A percentile compares a stretch with the other conserved stretches of the same genome.
Evolutionary conservation across 2,329 filamentous ascomycete species (phyloP).

Genomic region (Neonectria faginata): DNA sequence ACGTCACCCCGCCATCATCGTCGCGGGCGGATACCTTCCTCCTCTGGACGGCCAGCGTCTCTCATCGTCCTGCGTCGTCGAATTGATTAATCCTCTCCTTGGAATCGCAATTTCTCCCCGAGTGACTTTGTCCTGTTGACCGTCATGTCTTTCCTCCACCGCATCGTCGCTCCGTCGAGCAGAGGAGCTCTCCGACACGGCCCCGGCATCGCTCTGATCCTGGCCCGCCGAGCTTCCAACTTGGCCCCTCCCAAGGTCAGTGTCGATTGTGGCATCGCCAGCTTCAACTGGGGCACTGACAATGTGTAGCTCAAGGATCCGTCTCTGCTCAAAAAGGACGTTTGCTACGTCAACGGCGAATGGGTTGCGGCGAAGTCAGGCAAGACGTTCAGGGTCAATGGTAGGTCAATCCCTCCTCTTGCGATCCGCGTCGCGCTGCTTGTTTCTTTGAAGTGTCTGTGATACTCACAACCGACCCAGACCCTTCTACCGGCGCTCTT

Average conservation of each 20-base stretch:
- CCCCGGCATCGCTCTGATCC: constrained; percentile 41
- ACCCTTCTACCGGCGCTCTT: constrained; percentile 83
- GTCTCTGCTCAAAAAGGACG: constrained; percentile 85
- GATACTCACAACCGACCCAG: constrained; percentile 53
- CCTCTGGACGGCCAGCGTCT: constrained; percentile 9
- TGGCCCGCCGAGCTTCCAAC: constrained; percentile 58
- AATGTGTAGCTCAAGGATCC: constrained; percentile 75
- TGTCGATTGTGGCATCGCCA: not conserved
- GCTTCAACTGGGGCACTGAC: not conserved
- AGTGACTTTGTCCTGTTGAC: constrained; percentile 1
- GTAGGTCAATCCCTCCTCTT: constrained; percentile 53
- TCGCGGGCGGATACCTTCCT: constrained; percentile 20
- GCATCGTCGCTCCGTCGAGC: constrained; percentile 45
- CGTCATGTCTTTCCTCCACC: constrained; percentile 49
- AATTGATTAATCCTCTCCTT: not conserved
- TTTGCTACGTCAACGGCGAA: constrained; percentile 90
- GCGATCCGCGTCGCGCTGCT: not conserved
- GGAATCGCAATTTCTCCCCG: not conserved
- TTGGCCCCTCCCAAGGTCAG: constrained; percentile 59
- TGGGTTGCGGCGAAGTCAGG: constrained; percentile 89
- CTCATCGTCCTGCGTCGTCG: constrained; percentile 18
- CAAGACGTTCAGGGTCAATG: constrained; percentile 89
- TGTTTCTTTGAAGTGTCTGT: not conserved
- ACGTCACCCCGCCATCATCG: constrained; percentile 43
- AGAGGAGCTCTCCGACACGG: constrained; percentile 48